phyloP scores from a whole-genome alignment of 2,329 filamentous ascomycete species.

The Alternaria gaisen region DNA sequence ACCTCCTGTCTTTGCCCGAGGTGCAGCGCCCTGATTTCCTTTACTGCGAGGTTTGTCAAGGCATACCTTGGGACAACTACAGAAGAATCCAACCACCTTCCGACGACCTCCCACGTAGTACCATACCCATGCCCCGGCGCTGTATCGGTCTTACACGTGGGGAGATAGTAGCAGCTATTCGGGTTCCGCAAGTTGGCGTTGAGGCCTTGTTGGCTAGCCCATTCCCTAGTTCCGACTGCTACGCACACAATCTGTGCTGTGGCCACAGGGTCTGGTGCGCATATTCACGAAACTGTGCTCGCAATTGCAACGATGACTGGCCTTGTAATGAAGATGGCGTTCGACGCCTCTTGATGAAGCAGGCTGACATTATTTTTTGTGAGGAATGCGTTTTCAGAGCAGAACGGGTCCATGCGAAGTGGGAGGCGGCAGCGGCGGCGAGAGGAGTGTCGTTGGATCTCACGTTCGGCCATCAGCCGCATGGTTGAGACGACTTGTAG shows the following conservation, averaged over 20 bases:
- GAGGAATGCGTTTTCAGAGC: conserved; percentile 23
- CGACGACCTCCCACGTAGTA: not conserved
- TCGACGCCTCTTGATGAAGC: not conserved
- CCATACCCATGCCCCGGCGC: conserved; percentile 5
- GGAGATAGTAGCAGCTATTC: conserved; percentile 7
- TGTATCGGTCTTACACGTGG: conserved; percentile 18
- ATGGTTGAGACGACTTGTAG: not conserved
- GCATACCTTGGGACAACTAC: conserved; percentile 24
- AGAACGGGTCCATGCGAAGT: conserved; percentile 23
- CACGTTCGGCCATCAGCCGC: not conserved
- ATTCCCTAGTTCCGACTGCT: not conserved
- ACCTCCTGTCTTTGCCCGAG: not conserved
- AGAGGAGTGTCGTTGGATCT: not conserved
- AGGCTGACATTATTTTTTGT: conserved; percentile 19
- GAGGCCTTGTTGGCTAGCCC: conserved; percentile 3
- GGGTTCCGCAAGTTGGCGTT: not conserved
- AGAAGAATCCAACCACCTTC: conserved; percentile 2
- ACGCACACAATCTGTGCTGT: conserved; percentile 21
- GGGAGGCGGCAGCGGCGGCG: not conserved
- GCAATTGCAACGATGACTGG: conserved; percentile 15
- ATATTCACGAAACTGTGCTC: conserved; percentile 12
- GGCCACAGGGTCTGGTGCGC: conserved; percentile 24
- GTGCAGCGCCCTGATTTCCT: conserved; percentile 11
- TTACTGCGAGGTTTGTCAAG: conserved; percentile 29
- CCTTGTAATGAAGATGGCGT: not conserved